Percentiles rank a stretch among this genome's conserved stretches.
Conservation (phyloP, 441 rosid genomes). For the Biscutella laevigata region DNA sequence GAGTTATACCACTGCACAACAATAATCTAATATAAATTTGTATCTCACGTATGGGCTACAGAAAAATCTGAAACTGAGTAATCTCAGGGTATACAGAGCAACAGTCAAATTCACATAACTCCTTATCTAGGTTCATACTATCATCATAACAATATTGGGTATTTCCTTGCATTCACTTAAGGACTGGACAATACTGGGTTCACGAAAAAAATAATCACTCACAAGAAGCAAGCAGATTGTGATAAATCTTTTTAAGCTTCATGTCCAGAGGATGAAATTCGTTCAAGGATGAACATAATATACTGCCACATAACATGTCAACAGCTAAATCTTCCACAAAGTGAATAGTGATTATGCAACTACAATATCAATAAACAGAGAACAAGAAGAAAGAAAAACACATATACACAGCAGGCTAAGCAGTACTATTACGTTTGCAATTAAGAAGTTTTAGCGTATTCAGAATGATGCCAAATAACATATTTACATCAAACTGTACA, state of each 20-base stretch:
- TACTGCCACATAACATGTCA: slow-evolving; percentile 1
- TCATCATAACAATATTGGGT: not conserved
- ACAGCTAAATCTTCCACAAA: too few relatives aligned
- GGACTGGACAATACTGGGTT: not conserved
- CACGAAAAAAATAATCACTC: not conserved
- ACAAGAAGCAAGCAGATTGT: not conserved
- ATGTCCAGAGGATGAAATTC: not conserved
- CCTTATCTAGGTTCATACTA: not conserved
- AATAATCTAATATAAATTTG: not conserved
- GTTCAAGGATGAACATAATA: not conserved
- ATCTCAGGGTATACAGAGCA: not conserved
- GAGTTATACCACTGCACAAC: not conserved
- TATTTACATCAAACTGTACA: not conserved
- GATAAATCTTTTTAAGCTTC: not conserved
- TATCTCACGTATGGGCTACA: not conserved
- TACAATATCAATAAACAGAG: not conserved
- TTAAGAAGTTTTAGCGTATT: not conserved
- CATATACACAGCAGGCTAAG: not conserved
- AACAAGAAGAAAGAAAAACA: not conserved
- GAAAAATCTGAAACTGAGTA: not conserved
- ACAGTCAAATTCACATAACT: not conserved
- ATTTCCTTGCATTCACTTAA: not conserved
- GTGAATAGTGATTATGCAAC: too few relatives aligned
- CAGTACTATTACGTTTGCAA: not conserved
- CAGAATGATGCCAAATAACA: slow-evolving; percentile 1